These are phyloP conservation scores for Xerocomus amazonicus DNA, from an alignment of 1,284 basidiomycete species.

Conservation along the genomic window DNA sequence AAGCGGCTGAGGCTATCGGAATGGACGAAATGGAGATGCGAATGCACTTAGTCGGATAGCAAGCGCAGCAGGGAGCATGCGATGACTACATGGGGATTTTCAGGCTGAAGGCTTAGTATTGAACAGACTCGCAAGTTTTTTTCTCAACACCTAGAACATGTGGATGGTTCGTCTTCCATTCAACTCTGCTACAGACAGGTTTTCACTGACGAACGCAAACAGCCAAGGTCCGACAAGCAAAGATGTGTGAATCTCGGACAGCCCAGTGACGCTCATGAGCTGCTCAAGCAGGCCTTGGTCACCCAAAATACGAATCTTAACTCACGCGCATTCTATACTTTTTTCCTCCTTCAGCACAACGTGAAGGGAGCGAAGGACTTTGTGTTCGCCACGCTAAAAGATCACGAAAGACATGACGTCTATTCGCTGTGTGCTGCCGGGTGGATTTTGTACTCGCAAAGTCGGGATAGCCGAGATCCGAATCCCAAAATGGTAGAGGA, in stretches of 20 bases:
- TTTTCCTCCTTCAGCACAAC: conserved; percentile 76
- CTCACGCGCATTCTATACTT: conserved; percentile 81
- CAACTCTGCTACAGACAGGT: not conserved
- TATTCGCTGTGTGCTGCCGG: conserved; percentile 87
- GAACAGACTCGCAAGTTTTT: too few species aligned
- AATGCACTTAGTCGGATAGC: conserved; percentile 24
- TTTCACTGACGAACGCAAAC: conserved; percentile 5
- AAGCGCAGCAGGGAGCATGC: conserved; percentile 53
- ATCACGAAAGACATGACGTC: too few species aligned
- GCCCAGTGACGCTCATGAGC: conserved; percentile 76
- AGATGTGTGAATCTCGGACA: conserved; percentile 67
- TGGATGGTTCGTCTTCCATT: conserved; percentile 69
- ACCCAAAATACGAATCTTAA: conserved; percentile 66
- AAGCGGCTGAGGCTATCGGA: conserved; percentile 65
- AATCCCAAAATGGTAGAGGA: conserved; percentile 63
- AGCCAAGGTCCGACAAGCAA: conserved; percentile 90
- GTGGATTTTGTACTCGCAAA: conserved; percentile 79
- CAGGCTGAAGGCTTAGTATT: too few species aligned
- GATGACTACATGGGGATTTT: conserved; percentile 79
- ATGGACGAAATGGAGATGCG: conserved; percentile 45
- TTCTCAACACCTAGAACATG: conserved; percentile 85
- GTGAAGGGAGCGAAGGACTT: conserved; percentile 80
- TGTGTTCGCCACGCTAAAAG: conserved; percentile 79
- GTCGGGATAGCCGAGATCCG: conserved; percentile 70
- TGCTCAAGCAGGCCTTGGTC: conserved; percentile 81